These are phyloP conservation scores for Claviceps cyperi DNA, from an alignment of 2,329 filamentous ascomycete species.

Conservation along the genomic window DNA sequence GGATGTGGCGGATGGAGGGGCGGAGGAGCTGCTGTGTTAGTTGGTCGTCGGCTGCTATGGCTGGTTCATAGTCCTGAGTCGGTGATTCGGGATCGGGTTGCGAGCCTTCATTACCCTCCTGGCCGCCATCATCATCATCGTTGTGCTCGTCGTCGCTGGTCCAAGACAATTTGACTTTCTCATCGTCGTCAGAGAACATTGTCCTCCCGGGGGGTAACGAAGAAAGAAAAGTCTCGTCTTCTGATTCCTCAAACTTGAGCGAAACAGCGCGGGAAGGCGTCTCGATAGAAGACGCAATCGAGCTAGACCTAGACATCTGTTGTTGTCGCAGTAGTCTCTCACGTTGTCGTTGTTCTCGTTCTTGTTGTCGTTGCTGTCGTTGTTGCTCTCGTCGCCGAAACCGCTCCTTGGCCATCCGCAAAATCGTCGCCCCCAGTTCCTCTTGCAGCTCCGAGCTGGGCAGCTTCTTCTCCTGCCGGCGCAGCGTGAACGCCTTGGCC, in stretches of 20 bases:
- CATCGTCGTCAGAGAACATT: neutral
- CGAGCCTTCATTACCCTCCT: constrained; percentile 1
- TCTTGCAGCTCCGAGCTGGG: constrained; percentile 55
- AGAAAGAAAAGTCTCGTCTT: constrained; percentile 3
- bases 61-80: constrained; percentile 27
- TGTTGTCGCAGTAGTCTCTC: neutral
- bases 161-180: neutral
- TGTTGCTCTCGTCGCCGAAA: constrained; percentile 27
- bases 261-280: neutral
- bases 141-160: neutral
- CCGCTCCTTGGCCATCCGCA: constrained; percentile 52
- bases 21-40: constrained; percentile 47
- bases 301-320: neutral
- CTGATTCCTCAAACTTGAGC: neutral
- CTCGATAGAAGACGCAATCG: constrained; percentile 5
- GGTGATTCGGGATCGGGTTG: neutral
- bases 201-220: constrained; percentile 6
- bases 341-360: neutral
- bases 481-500: constrained; percentile 37
- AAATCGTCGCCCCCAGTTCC: constrained; percentile 48
- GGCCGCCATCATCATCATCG: neutral
- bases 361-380: constrained; percentile 1
- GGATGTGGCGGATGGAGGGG: constrained; percentile 55
- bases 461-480: constrained; percentile 24
- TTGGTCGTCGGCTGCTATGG: constrained; percentile 57